Evolutionary conservation across 495 filamentous ascomycete genomes (phyloP), one percentile per base, ranked within the genome.

Genomic region (Penicillium maclennaniae): DNA sequence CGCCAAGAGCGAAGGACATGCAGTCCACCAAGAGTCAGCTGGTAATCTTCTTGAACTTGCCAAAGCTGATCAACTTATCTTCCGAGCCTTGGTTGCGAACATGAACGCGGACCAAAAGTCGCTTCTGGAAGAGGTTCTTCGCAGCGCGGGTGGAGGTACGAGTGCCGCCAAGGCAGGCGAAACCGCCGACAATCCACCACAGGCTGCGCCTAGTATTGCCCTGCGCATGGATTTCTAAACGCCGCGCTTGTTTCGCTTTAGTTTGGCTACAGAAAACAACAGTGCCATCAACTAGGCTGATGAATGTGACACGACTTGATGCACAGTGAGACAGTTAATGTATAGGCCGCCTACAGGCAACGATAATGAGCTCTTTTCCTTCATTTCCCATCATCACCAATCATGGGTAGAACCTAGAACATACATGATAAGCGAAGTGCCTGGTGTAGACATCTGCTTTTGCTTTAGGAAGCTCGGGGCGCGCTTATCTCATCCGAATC

Each of bases 141-240:
- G 83, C 38, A 81, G 79, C 42, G 86, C 78, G 2, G 74, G 73
- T 10, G 59, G 65, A 28, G 68, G 58, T n/a, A 52, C 74, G 47
- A 62, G 61, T 15, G 49, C 63, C 28, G 63, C 62, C 6, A 60
- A 47, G 64, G 56, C 44, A 16, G 58, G 41, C 14, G 61, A 62
- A 34, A 52, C 56, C 48, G 67, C 54, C 26, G 73, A 69, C 20
- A 67, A 63, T 55, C 66, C 63, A 26, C 69, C 78, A 31, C 82
- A 75, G 53, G 82, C 61, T 42, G 78, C 85, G 69, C 95, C 93
- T 14, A 95, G 73, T 54, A 99, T 99, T 79, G 90, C 90, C 46
- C 65, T 99, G 68, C 89, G 92, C 77, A 91, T 97, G 87, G 80
- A 96, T 64, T 97, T 98, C 80, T 78, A 66, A 43, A 40, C 17